phyloP scores from a whole-genome alignment of 2,329 filamentous ascomycete species.

The Drechslerella coelobrocha region DNA sequence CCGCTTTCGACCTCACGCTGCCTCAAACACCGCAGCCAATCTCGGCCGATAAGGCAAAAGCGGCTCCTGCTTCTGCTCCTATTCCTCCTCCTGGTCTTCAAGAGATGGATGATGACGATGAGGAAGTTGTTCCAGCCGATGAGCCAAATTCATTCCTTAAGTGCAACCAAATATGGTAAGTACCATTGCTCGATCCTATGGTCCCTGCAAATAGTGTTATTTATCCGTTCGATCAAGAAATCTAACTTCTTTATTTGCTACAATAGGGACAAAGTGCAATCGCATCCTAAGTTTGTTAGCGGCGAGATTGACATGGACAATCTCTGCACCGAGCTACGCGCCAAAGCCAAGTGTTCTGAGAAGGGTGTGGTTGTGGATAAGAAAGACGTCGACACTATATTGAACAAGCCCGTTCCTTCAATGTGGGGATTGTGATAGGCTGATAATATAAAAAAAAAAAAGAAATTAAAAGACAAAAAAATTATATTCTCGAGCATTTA shows the following conservation, averaged over 20 bases:
- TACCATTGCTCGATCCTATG: conserved; percentile 48
- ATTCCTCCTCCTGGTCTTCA: conserved; percentile 35
- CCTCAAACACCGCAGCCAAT: conserved; percentile 74
- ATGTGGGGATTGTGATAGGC: conserved; percentile 44
- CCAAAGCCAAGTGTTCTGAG: conserved; percentile 95
- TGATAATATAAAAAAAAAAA: conserved; percentile 19
- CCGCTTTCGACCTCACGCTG: conserved; percentile 76
- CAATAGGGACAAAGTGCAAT: conserved; percentile 73
- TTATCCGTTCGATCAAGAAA: conserved; percentile 44
- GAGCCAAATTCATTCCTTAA: conserved; percentile 72
- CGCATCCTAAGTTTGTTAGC: conserved; percentile 72
- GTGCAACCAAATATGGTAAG: conserved; percentile 93
- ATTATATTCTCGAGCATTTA: conserved; percentile 34
- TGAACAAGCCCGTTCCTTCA: conserved; percentile 50
- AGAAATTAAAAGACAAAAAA: background rate
- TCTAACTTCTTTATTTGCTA: conserved; percentile 30
- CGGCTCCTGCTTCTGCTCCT: conserved; percentile 52
- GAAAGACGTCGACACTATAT: conserved; percentile 74
- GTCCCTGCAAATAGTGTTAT: conserved; percentile 9
- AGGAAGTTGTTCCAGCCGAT: conserved; percentile 67
- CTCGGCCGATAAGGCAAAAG: conserved; percentile 55
- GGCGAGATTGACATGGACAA: conserved; percentile 94
- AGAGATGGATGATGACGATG: conserved; percentile 72
- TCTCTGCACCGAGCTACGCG: conserved; percentile 87
- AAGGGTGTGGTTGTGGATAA: conserved; percentile 87